Conservation (phyloP, 345 rosid species). For the Arabidopsis suecica region DNA sequence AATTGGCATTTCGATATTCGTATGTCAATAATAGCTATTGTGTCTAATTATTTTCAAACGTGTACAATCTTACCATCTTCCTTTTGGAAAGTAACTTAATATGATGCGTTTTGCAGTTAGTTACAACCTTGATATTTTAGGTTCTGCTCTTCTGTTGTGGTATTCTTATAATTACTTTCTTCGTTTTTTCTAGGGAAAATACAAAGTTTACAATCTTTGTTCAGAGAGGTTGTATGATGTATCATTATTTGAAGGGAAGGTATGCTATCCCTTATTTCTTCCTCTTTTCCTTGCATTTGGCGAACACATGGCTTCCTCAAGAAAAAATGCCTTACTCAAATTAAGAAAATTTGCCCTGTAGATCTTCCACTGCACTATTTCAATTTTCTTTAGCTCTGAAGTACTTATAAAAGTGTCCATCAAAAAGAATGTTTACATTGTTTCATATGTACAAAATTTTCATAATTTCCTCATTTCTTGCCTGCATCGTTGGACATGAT, state of each 20-base stretch:
- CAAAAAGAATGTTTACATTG: neutral
- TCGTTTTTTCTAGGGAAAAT: constrained; percentile 61
- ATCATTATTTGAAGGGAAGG: constrained; percentile 91
- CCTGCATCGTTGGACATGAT: constrained; percentile 7
- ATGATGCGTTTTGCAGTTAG: constrained; percentile 9
- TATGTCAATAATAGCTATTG: neutral
- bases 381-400: neutral
- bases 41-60: neutral
- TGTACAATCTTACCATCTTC: neutral
- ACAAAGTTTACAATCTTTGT: constrained; percentile 92
- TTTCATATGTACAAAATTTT: neutral
- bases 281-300: constrained; percentile 23
- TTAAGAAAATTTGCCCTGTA: neutral
- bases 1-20: neutral
- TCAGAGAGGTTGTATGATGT: constrained; percentile 91
- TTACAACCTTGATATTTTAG: neutral
- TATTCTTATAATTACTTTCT: constrained; percentile 26
- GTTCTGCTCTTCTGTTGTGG: constrained; percentile 7
- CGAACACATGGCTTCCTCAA: neutral
- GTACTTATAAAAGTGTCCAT: neutral
- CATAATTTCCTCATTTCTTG: constrained; percentile 7
- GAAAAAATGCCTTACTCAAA: neutral
- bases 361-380: constrained; percentile 2
- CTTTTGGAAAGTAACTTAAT: neutral
- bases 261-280: constrained; percentile 30